Evolutionary conservation across 2,329 filamentous ascomycete genomes (phyloP).

Genomic region (Penicillium italicum): DNA sequence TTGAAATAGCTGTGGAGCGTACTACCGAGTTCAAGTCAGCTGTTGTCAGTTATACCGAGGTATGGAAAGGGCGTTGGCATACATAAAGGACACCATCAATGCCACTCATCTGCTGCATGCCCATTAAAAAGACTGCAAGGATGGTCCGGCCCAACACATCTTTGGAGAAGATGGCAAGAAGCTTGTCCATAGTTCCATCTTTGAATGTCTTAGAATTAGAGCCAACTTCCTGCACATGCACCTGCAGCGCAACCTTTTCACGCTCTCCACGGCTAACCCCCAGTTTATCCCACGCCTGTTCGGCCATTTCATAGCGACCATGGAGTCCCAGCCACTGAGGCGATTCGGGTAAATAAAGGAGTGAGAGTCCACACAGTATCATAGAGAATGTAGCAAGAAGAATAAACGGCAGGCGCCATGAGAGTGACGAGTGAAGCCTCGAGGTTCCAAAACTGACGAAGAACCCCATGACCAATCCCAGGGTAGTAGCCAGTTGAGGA

Average conservation of each 20-base stretch:
- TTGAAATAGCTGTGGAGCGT: conserved; percentile 58
- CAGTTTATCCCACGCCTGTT: conserved; percentile 41
- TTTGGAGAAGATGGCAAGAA: conserved; percentile 35
- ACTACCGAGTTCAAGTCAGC: conserved; percentile 36
- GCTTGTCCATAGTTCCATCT: conserved; percentile 16
- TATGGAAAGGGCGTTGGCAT: neutral
- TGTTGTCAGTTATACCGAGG: neutral
- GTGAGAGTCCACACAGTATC: conserved; percentile 36
- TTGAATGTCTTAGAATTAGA: neutral
- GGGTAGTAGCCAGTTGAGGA: conserved; percentile 52
- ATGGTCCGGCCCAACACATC: conserved; percentile 49
- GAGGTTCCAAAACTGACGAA: conserved; percentile 59
- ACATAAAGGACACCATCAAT: conserved; percentile 63
- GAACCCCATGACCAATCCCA: conserved; percentile 54
- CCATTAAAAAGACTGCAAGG: conserved; percentile 56
- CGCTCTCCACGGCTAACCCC: conserved; percentile 47
- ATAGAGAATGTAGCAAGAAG: conserved; percentile 46
- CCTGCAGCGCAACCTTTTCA: conserved; percentile 44
- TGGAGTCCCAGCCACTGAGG: conserved; percentile 56
- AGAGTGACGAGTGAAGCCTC: conserved; percentile 45
- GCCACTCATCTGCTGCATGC: conserved; percentile 58
- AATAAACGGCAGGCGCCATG: conserved; percentile 57
- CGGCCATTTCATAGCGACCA: conserved; percentile 49
- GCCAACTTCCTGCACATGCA: conserved; percentile 7
- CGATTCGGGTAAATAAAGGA: conserved; percentile 51